These are phyloP conservation scores for Pelagomonas calceolata DNA, from an alignment of 108 stramenopile species.

Conservation along the genomic window DNA sequence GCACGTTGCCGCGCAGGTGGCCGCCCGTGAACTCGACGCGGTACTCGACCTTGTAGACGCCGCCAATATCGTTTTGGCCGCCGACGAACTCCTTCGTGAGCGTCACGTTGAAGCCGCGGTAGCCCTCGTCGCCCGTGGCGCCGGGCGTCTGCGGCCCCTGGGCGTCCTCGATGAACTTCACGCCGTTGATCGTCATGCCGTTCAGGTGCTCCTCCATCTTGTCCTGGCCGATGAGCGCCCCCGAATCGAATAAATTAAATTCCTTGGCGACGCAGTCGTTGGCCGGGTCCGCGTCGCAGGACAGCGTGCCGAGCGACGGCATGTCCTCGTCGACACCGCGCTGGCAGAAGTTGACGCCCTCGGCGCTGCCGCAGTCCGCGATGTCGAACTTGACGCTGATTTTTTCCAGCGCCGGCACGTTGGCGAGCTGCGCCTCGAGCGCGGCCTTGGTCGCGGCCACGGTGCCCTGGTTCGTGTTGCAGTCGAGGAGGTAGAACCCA, in stretches of 20 bases:
- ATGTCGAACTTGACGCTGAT: background rate
- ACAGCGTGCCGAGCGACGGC: slow-evolving; percentile 23
- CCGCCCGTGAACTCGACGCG: slow-evolving; percentile 51
- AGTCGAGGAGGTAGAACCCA: slow-evolving; percentile 41
- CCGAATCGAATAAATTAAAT: background rate
- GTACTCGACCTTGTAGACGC: slow-evolving; percentile 50
- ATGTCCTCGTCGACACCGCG: slow-evolving; percentile 31
- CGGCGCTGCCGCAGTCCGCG: background rate
- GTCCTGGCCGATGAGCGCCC: background rate
- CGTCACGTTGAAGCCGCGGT: slow-evolving; percentile 9
- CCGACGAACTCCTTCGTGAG: background rate
- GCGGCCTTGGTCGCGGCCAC: background rate
- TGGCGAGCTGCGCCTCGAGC: background rate
- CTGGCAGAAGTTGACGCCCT: slow-evolving; percentile 45
- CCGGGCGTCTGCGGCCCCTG: no score
- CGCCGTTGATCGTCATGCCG: slow-evolving; percentile 39
- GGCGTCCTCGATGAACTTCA: slow-evolving; percentile 20
- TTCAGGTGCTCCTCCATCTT: background rate
- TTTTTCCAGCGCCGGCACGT: background rate
- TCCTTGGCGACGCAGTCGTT: background rate
- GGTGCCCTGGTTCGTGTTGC: slow-evolving; percentile 20
- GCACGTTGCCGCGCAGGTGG: slow-evolving; percentile 56
- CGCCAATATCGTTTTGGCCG: background rate
- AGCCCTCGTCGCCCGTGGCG: no score
- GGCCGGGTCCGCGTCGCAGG: slow-evolving; percentile 10